These are phyloP conservation scores for Plasmodium knowlesi DNA, from an alignment of 169 alveolate genomes.

Conservation along the genomic window DNA sequence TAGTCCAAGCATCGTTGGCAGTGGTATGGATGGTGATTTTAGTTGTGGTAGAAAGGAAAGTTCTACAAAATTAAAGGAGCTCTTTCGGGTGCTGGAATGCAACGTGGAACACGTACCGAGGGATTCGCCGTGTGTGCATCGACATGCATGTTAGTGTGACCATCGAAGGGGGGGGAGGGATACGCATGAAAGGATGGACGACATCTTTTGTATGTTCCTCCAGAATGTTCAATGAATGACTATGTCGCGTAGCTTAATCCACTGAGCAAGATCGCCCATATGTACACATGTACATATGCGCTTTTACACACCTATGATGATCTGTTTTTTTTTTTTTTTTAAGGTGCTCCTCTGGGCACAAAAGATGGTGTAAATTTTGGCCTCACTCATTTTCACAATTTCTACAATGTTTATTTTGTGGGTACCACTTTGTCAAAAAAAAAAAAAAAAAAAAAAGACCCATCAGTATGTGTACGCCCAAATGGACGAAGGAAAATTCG, in stretches of 20 bases:
- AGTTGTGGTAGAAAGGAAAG: neutral
- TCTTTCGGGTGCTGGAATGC: neutral
- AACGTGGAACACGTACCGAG: neutral
- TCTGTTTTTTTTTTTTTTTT: neutral
- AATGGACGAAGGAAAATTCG: too few species aligned
- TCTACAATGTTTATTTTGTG: neutral
- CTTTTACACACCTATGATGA: neutral
- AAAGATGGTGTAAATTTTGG: neutral
- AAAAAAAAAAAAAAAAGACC: neutral
- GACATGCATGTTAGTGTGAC: neutral
- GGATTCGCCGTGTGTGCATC: neutral
- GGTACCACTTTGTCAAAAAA: neutral
- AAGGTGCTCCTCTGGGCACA: neutral
- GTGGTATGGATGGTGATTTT: neutral
- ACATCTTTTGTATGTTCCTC: neutral
- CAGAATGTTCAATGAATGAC: neutral
- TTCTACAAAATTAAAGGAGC: neutral
- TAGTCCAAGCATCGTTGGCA: neutral
- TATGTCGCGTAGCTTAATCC: neutral
- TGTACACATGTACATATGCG: neutral
- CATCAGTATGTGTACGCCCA: neutral
- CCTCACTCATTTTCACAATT: neutral
- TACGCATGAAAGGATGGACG: neutral
- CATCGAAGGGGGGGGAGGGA: neutral
- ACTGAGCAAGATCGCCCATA: neutral